Evolutionary conservation across 208 protist species (phyloP).

Genomic region (Phytomonas francai): DNA sequence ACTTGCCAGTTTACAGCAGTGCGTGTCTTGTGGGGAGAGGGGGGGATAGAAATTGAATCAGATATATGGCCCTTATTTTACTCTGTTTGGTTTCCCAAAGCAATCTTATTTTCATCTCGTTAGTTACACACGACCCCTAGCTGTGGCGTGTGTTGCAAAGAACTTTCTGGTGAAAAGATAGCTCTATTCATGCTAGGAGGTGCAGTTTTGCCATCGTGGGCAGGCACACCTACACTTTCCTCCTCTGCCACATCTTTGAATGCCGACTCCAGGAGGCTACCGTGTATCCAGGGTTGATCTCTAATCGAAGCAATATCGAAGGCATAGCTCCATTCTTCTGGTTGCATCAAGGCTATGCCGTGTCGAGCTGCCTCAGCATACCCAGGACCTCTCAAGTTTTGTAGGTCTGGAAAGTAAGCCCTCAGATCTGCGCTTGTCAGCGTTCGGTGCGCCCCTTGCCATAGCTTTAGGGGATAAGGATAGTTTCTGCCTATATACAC

Average conservation of each 20-base stretch:
- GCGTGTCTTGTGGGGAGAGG: not conserved
- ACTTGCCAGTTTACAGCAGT: not conserved
- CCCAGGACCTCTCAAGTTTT: slow-evolving; percentile 29
- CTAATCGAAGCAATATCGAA: slow-evolving; percentile 14
- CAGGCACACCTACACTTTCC: not conserved
- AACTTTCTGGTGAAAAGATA: not conserved
- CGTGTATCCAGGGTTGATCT: slow-evolving; percentile 26
- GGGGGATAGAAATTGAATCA: not conserved
- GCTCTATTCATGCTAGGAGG: not conserved
- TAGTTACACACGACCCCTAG: not conserved
- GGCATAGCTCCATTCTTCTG: slow-evolving; percentile 42
- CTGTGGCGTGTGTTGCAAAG: not conserved
- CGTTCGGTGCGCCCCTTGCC: slow-evolving; percentile 66
- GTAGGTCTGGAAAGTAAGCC: slow-evolving; percentile 37
- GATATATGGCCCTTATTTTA: not conserved
- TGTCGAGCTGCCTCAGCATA: slow-evolving; percentile 72
- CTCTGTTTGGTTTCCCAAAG: not conserved
- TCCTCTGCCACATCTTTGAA: slow-evolving; percentile 17
- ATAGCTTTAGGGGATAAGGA: slow-evolving; percentile 86
- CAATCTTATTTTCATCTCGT: not conserved
- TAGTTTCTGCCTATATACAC: slow-evolving; percentile 78
- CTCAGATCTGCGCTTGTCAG: slow-evolving; percentile 41
- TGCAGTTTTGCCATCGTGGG: not conserved
- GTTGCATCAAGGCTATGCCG: slow-evolving; percentile 46
- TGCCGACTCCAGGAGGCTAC: slow-evolving; percentile 26